A percentile compares a stretch with the other conserved stretches of the same genome.
Conservation (phyloP, 345 rosid species). For the Citrus medica region DNA sequence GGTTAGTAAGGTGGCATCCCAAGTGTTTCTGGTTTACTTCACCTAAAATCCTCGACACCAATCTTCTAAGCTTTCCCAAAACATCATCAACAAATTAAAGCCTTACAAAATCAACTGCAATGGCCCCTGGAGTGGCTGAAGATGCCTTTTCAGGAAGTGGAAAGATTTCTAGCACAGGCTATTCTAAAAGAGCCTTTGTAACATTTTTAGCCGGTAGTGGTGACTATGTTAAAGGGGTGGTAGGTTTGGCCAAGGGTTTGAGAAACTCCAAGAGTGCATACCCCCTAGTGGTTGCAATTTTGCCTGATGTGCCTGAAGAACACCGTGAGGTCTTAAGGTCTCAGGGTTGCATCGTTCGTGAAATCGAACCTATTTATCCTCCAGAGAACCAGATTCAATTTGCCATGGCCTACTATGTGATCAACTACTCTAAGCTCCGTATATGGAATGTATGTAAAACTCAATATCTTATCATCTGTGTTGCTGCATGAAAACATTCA, state of each 20-base stretch:
- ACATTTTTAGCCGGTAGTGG: constrained; percentile 79
- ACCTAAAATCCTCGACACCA: constrained; percentile 21
- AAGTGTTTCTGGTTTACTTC: constrained; percentile 28
- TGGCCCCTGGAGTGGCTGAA: constrained; percentile 46
- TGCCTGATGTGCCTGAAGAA: constrained; percentile 82
- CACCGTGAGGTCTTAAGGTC: constrained; percentile 54
- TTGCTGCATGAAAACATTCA: not conserved
- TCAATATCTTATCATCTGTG: too few relatives aligned
- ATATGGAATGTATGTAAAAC: constrained; percentile 69
- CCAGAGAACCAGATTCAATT: constrained; percentile 64
- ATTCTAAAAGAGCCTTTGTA: constrained; percentile 47
- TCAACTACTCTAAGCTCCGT: constrained; percentile 86
- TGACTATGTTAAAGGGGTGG: constrained; percentile 73
- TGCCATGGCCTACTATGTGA: constrained; percentile 75
- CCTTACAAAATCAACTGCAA: constrained; percentile 3
- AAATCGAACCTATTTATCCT: constrained; percentile 73
- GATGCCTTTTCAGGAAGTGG: constrained; percentile 24
- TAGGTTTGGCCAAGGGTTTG: constrained; percentile 78
- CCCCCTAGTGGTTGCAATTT: constrained; percentile 74
- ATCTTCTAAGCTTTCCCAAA: not conserved
- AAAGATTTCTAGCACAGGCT: constrained; percentile 26
- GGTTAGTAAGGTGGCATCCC: constrained; percentile 33
- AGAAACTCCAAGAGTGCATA: constrained; percentile 55
- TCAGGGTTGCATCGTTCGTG: constrained; percentile 65
- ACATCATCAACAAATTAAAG: not conserved